Evolutionary conservation across 257 asterid genomes (phyloP).

Genomic region (Solanum commersonii): DNA sequence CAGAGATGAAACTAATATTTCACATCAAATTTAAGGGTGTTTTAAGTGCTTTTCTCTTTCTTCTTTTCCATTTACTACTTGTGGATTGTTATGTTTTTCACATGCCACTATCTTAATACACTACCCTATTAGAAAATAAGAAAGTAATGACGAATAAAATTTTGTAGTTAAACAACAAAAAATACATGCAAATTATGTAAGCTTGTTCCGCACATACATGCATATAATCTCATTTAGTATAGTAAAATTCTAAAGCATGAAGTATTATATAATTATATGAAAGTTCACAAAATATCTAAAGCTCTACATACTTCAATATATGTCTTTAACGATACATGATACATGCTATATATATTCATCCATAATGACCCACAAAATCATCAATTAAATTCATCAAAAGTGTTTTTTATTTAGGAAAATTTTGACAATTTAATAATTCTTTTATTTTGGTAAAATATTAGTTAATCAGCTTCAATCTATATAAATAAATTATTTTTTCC

Average conservation of each 20-base stretch:
- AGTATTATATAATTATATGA: not conserved
- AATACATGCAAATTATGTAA: not conserved
- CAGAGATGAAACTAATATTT: too few species aligned
- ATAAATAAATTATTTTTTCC: not conserved
- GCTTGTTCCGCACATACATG: not conserved
- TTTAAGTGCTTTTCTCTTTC: too few species aligned
- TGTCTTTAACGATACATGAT: not conserved
- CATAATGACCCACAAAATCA: too few species aligned
- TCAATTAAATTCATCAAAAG: not conserved
- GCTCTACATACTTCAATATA: not conserved
- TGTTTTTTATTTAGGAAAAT: not conserved
- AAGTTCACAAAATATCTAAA: not conserved
- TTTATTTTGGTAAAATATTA: not conserved
- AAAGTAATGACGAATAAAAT: too few species aligned
- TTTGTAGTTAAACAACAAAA: not conserved
- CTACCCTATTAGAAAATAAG: too few species aligned
- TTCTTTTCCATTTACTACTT: not conserved
- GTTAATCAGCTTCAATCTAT: not conserved
- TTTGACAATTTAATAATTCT: too few species aligned
- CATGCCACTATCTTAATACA: not conserved
- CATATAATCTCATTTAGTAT: not conserved
- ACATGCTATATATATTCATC: too few species aligned
- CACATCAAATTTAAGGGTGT: too few species aligned
- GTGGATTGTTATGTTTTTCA: not conserved
- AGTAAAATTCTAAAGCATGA: not conserved